Evolutionary conservation across 1,284 basidiomycete genomes (phyloP).

Genomic region (Termitomyces sp.): DNA sequence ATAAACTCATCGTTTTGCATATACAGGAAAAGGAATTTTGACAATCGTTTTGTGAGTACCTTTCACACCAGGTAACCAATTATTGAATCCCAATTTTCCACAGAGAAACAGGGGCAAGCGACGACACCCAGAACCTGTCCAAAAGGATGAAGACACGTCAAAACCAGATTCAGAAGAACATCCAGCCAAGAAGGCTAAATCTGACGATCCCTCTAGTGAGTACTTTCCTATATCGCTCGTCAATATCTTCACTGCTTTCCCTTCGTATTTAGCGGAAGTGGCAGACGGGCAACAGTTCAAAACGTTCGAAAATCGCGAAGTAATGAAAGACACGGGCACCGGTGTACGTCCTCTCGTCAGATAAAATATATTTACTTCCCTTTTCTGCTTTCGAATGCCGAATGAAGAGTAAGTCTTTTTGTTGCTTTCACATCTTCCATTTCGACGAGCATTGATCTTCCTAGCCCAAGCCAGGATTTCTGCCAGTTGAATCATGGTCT

Average conservation of each 20-base stretch:
- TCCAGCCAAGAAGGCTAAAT: slow-evolving; percentile 15
- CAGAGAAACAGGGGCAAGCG: slow-evolving; percentile 64
- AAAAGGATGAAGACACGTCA: neutral
- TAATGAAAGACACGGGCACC: slow-evolving; percentile 30
- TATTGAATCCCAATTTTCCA: neutral
- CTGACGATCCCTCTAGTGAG: slow-evolving; percentile 10
- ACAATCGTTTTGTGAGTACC: slow-evolving; percentile 53
- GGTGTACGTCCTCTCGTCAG: slow-evolving; percentile 34
- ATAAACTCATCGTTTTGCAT: neutral
- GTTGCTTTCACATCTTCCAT: neutral
- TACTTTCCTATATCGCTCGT: neutral
- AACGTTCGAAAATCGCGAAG: slow-evolving; percentile 20
- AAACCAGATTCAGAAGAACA: slow-evolving; percentile 9
- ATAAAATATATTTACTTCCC: slow-evolving; percentile 21
- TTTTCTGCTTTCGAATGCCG: neutral
- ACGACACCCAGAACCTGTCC: slow-evolving; percentile 14
- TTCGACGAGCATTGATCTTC: slow-evolving; percentile 1
- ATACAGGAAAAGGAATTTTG: slow-evolving; percentile 54
- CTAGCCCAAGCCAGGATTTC: neutral
- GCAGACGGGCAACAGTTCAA: slow-evolving; percentile 29
- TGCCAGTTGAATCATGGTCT: neutral
- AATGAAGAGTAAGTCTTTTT: slow-evolving; percentile 3
- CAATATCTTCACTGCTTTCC: neutral
- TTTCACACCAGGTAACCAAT: neutral
- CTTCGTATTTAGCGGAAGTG: slow-evolving; percentile 15